Base-by-base conservation (phyloP, 1,139 yeast genomes). In the Meyerozyma sp. region DNA sequence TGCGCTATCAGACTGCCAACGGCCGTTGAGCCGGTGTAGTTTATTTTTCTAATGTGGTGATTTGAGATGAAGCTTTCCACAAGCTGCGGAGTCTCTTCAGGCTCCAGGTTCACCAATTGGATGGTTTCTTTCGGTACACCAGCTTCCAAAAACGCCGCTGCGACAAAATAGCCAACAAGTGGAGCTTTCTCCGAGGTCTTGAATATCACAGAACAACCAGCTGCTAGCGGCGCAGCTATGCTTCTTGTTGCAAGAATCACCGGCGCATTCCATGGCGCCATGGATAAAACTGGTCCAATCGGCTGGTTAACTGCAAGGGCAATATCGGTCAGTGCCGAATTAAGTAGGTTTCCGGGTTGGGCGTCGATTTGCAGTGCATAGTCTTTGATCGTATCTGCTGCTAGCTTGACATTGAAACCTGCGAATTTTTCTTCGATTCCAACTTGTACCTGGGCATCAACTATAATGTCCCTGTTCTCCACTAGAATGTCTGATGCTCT, bases 181-280 rank as follows among this genome's bases (percentile, higher is more conserved):
- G 77, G 68, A 2, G 75, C 58, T 42, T 63, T 58, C 40, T 73
- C 76, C 4, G 72, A 58, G 0, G 74, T 56, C 46, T 72, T 72
- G 36, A 64, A 48, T 13, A 73, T 53, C n/a, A 74, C 77, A 0
- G 77, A 70, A 49, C 78, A 73, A 1, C 79, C 79, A n/a, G 79
- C 78, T 27, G 73, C 70, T 42, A 74, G 56, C 2, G 79, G 79
- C 5, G 74, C 73, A 18, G 61, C 50, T 3, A 73, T 60, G 2
- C 75, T 58, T 45, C 78, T 56, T 11, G 62, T 59, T 7, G 65
- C 58, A 38, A 75, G 59, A 27, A 75, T 57, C 1, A 66, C 66
- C 1, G 79, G 77, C 0, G 77, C 78, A 56, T 73, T 74, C 79
- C 78, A 73, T 1, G 79, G 73, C 5, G 77, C 58, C 2, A 73